phyloP scores from a whole-genome alignment of 306 rosid genomes.

The Senna siamea region DNA sequence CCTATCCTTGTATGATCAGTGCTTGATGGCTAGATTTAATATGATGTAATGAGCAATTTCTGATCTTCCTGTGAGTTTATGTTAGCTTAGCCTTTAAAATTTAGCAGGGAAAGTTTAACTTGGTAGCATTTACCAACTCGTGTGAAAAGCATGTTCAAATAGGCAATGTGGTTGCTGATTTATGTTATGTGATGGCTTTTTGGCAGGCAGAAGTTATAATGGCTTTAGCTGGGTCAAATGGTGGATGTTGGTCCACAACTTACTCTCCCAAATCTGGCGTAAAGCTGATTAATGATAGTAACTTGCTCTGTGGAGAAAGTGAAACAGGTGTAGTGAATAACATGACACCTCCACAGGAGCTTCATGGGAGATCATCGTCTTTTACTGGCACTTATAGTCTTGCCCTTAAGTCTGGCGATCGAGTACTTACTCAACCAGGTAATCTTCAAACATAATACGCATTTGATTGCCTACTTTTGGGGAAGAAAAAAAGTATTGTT shows the following conservation, averaged over 20 bases:
- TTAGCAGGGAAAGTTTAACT: not conserved
- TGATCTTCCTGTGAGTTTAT: constrained; percentile 33
- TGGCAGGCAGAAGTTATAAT: constrained; percentile 97
- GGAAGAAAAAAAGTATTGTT: too few relatives aligned
- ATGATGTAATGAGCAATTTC: constrained; percentile 2
- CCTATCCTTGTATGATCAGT: not conserved
- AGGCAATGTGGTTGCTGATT: not conserved
- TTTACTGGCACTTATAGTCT: constrained; percentile 59
- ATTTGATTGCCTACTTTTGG: constrained; percentile 6
- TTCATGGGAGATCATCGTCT: constrained; percentile 56
- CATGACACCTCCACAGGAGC: constrained; percentile 50
- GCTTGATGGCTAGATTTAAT: constrained; percentile 9
- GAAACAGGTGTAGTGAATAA: constrained; percentile 63
- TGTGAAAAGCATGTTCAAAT: constrained; percentile 2
- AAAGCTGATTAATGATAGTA: constrained; percentile 56
- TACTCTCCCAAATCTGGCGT: constrained; percentile 66
- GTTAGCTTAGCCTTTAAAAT: constrained; percentile 19
- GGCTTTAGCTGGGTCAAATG: constrained; percentile 97
- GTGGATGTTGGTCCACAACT: constrained; percentile 96
- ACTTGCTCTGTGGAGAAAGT: constrained; percentile 61
- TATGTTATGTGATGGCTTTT: constrained; percentile 32
- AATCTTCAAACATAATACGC: constrained; percentile 24
- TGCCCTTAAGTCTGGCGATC: constrained; percentile 54
- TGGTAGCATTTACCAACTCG: not conserved
- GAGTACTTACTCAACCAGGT: constrained; percentile 60